Base-by-base conservation (phyloP, 257 asterid species). In the Capsicum pubescens region DNA sequence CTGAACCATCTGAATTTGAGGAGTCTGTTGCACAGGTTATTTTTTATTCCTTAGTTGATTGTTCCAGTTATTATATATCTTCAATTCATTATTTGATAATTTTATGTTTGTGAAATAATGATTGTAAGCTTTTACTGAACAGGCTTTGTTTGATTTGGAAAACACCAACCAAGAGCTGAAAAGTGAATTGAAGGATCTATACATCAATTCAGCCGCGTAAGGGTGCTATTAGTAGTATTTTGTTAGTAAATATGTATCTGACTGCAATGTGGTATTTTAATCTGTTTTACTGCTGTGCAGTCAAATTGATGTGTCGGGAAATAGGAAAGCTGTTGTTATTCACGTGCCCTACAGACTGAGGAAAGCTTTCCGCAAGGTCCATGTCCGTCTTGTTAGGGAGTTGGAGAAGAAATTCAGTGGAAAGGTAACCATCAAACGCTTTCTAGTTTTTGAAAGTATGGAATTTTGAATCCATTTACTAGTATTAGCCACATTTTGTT, bases 401-500 rank as follows among this genome's bases (percentile, higher is more conserved):
- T 93, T 95, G 7, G 99, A 95, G 90, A 94, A 95, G 95, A 95
- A 95, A 84, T 95, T 95, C 94, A 94, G 99, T 39, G 98, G 99
- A 70, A 94, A 95, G 97, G 99, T 95, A 90, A 42, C 26, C 9
- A 7, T 46, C 52, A 2, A 21, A 8, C 6, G n/a, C 52, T 68
- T 13, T 74, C 32, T 39, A 0, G 7, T 56, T 39, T 13, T 72
- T 48, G 8, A 3, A 76, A 67, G 61, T 76, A 4, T 54, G 26
- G 32, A 36, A 15, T 32, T 77, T 9, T 48, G 63, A 77, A 32
- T 4, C 50, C 15, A 15, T 52, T 35, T 14, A 7, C 13, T 44
- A 52, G 26, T 13, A 54, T 50, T 52, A 14, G 11, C 0, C 48
- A 76, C 26, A 52, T 76, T 52, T 26, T 52, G 21, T 14, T 14